Base-by-base conservation (phyloP, 1,139 yeast genomes). In the Kluyveromyces sp. region DNA sequence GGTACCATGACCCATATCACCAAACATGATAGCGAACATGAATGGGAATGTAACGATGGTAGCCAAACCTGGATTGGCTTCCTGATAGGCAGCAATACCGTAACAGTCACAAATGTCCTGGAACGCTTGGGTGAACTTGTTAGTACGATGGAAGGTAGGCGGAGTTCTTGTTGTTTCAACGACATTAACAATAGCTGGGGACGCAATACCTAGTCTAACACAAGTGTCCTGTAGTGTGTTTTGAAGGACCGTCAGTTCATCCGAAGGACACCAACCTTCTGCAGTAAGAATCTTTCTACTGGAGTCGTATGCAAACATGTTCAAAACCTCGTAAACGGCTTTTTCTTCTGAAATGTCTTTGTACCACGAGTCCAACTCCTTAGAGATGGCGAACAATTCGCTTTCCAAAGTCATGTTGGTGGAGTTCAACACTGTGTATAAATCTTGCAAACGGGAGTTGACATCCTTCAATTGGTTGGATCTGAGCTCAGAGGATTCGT, bases 21-120 rank as follows among this genome's bases (percentile, higher is more conserved):
- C 99, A 74, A 92, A 92, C 99, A 92, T 92, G 57, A 94, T 86
- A 34, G 98, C 97, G 72, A 92, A 92, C 96, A 92, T 88, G 67
- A 94, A 92, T 10, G 99, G 99, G 70, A 92, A 92, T 0, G 99
- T 92, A 34, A 92, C 85, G 42, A 90, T 78, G 0, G 99, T 87
- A 3, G 98, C 95, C 54, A 92, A 73, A 47, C 96, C 97, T 2
- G 98, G 97, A 60, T 92, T 92, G 34, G 92, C 94, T 66, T 92
- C 99, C 61, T 87, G 89, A 67, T 92, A 90, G 7, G 95, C 81
- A 10, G 96, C 95, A 45, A 90, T 76, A 56, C 97, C 98, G 62
- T 92, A 92, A 4, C 96, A 96, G 66, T 92, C 98, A 54, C 87
- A 88, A 62, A 92, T 90, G 61, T 78, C 77, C 69, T 92, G 99